phyloP scores from a whole-genome alignment of 148 eudicot genomes.

The Beta vulgaris region DNA sequence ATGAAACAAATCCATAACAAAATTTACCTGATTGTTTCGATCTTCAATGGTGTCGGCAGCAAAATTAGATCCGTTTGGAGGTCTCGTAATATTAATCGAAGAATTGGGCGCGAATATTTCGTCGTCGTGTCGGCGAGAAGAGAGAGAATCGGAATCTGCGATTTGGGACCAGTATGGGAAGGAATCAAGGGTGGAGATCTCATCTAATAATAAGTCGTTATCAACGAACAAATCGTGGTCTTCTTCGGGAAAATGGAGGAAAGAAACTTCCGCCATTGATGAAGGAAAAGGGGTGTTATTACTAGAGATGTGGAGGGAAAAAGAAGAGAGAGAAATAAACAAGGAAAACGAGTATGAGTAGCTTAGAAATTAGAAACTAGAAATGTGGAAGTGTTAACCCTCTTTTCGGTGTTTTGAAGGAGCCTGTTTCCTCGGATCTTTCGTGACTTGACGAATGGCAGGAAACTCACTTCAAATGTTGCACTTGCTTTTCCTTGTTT shows the following conservation, averaged over 20 bases:
- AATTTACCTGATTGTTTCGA: conserved; percentile 58
- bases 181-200: conserved; percentile 32
- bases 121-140: conserved; percentile 14
- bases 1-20: conserved; percentile 48
- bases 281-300: neutral
- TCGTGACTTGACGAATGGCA: neutral
- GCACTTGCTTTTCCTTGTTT: too few relatives aligned
- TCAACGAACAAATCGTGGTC: conserved; percentile 31
- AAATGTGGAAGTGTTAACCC: too few relatives aligned
- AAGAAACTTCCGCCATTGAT: conserved; percentile 51
- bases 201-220: conserved; percentile 9
- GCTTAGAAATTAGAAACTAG: too few relatives aligned
- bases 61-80: conserved; percentile 1
- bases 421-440: conserved; percentile 12
- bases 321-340: neutral
- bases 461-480: neutral
- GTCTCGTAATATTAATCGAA: neutral
- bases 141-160: conserved; percentile 20
- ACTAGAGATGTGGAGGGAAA: neutral
- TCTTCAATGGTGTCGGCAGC: conserved; percentile 17
- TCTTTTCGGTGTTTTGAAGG: too few relatives aligned
- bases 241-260: conserved; percentile 36
- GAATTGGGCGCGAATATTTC: neutral
- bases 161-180: conserved; percentile 27
- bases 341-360: too few relatives aligned